Conservation (phyloP, 768 basidiomycete genomes). For the Inosperma sp. region DNA sequence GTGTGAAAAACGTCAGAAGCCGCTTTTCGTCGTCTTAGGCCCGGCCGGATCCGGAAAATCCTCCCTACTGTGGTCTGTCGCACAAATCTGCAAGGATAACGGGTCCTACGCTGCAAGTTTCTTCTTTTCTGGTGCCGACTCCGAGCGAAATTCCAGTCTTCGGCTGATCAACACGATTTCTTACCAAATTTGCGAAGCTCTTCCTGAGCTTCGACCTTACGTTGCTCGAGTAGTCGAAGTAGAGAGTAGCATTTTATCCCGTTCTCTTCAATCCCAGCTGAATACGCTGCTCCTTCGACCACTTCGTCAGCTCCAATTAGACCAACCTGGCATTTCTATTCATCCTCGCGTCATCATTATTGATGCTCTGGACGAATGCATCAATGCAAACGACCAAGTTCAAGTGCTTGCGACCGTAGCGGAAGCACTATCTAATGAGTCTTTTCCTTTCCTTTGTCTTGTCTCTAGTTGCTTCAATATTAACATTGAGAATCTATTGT, state of each 20-base stretch:
- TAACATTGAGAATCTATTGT: conserved; percentile 5
- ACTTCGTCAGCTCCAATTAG: background rate
- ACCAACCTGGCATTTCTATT: background rate
- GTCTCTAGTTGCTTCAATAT: conserved; percentile 15
- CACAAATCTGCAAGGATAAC: background rate
- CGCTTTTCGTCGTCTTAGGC: too few relatives aligned
- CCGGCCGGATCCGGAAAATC: conserved; percentile 12
- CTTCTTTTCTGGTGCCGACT: conserved; percentile 10
- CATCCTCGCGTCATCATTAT: conserved; percentile 1
- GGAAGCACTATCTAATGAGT: background rate
- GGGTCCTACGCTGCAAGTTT: conserved; percentile 7
- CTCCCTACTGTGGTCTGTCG: conserved; percentile 11
- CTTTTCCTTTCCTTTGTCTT: conserved; percentile 10
- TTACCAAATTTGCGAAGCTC: conserved; percentile 6
- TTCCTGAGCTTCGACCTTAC: background rate
- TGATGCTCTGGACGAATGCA: conserved; percentile 14
- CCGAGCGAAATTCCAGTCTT: background rate
- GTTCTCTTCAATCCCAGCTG: background rate
- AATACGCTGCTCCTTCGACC: background rate
- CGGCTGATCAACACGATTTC: conserved; percentile 12
- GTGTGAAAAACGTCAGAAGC: too few relatives aligned
- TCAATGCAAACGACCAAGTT: conserved; percentile 8
- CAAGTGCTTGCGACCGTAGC: conserved; percentile 8
- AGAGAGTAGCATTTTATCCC: background rate
- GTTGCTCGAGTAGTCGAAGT: background rate